phyloP scores from a whole-genome alignment of 306 rosid genomes.

The Neltuma alba region DNA sequence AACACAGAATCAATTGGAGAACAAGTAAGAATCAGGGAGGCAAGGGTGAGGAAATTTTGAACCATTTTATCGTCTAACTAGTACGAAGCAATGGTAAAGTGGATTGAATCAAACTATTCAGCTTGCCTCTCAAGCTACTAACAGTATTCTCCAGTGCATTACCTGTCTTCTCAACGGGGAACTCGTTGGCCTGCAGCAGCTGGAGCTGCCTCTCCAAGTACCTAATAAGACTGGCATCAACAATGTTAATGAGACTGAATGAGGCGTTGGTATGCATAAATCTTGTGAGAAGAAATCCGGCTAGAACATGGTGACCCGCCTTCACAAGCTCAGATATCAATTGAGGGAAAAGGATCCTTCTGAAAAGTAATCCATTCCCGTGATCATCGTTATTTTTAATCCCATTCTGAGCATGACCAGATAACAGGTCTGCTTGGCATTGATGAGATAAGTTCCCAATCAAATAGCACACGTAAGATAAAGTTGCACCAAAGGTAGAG shows the following conservation, averaged over 20 bases:
- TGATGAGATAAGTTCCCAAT: conserved; percentile 69
- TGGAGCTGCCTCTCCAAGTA: conserved; percentile 79
- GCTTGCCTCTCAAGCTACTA: conserved; percentile 54
- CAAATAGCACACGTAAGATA: conserved; percentile 78
- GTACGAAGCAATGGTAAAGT: conserved; percentile 49
- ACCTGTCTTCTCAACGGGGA: conserved; percentile 44
- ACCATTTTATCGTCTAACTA: conserved; percentile 32
- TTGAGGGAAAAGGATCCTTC: conserved; percentile 63
- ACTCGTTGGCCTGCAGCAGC: conserved; percentile 45
- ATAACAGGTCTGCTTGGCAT: conserved; percentile 56
- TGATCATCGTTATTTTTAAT: conserved; percentile 35
- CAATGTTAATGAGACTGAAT: conserved; percentile 70
- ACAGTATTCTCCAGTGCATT: conserved; percentile 60
- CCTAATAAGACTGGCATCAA: conserved; percentile 62
- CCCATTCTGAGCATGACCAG: conserved; percentile 44
- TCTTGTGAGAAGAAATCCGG: conserved; percentile 79
- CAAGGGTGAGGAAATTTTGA: not conserved
- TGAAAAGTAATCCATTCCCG: conserved; percentile 52
- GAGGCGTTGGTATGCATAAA: conserved; percentile 76
- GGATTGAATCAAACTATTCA: conserved; percentile 56
- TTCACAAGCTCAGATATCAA: conserved; percentile 83
- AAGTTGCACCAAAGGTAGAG: conserved; percentile 59
- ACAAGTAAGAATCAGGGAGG: conserved; percentile 4
- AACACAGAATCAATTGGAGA: conserved; percentile 5
- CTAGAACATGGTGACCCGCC: conserved; percentile 85